Evolutionary conservation across 805 yeast genomes (phyloP).

Genomic region (Deakozyma indianensis): DNA sequence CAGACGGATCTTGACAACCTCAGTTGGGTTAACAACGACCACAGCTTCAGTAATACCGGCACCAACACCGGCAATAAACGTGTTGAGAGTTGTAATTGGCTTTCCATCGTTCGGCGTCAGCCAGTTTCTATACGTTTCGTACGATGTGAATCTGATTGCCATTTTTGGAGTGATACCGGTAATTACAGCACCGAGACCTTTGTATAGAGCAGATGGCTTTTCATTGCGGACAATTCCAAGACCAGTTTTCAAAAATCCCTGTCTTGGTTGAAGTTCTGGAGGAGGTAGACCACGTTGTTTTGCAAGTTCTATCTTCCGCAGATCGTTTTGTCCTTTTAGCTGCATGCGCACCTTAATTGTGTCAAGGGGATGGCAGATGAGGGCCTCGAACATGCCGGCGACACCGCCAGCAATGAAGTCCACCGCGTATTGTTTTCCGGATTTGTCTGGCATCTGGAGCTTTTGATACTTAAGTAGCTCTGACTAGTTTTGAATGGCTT

Average conservation of each 20-base stretch:
- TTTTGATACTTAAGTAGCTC: too few relatives aligned
- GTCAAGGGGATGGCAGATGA: slow-evolving; percentile 95
- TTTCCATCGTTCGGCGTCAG: slow-evolving; percentile 49
- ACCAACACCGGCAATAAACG: slow-evolving; percentile 87
- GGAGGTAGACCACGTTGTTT: slow-evolving; percentile 10
- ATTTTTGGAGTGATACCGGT: slow-evolving; percentile 96
- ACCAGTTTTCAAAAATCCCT: slow-evolving; percentile 81
- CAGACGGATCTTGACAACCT: slow-evolving; percentile 87
- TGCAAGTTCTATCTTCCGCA: slow-evolving; percentile 27
- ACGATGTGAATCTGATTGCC: slow-evolving; percentile 94
- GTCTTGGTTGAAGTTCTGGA: slow-evolving; percentile 27
- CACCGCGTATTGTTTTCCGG: slow-evolving; percentile 15
- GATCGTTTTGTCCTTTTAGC: slow-evolving; percentile 37
- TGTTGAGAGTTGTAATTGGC: slow-evolving; percentile 52
- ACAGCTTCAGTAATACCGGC: slow-evolving; percentile 97
- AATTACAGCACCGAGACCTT: slow-evolving; percentile 93
- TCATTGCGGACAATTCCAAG: slow-evolving; percentile 62
- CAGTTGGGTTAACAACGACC: slow-evolving; percentile 90
- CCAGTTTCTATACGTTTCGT: slow-evolving; percentile 69
- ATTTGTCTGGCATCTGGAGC: slow-evolving; percentile 4
- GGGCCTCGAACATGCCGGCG: slow-evolving; percentile 95
- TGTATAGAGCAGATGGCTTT: slow-evolving; percentile 74
- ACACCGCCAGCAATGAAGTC: slow-evolving; percentile 77
- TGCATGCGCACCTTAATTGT: slow-evolving; percentile 98
- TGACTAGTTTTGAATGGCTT: too few relatives aligned